A percentile compares a stretch with the other conserved stretches of the same genome.
Evolutionary conservation across 352 stramenopile genomes (phyloP).

Genomic region (Pythium biforme): DNA sequence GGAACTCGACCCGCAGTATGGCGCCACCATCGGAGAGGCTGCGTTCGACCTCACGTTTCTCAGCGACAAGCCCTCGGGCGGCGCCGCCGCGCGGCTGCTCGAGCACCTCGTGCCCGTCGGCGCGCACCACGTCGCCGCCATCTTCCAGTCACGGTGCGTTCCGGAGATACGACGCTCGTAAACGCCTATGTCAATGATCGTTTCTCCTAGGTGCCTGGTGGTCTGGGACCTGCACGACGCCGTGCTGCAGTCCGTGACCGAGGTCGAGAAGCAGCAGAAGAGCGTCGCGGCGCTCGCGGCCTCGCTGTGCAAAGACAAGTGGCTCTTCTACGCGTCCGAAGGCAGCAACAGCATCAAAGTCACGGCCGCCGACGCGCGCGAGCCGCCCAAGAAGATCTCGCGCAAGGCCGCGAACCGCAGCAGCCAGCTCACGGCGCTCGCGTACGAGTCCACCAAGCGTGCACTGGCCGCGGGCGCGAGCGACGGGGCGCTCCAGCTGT

Average conservation of each 20-base stretch:
- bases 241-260: conserved; percentile 55
- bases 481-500: conserved; percentile 69
- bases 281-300: conserved; percentile 48
- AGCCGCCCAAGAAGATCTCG: conserved; percentile 65
- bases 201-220: conserved; percentile 47
- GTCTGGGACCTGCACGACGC: conserved; percentile 69
- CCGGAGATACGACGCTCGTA: no score
- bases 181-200: no score
- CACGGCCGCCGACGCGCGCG: conserved; percentile 42
- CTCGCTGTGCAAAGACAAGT: conserved; percentile 56
- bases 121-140: conserved; percentile 43
- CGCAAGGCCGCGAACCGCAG: conserved; percentile 65
- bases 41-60: conserved; percentile 58
- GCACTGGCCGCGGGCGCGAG: conserved; percentile 61
- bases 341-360: conserved; percentile 71
- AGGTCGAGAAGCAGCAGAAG: conserved; percentile 67
- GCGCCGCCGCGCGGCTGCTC: conserved; percentile 29
- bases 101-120: conserved; percentile 55
- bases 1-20: conserved; percentile 59
- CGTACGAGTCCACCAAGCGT: conserved; percentile 50
- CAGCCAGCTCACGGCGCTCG: conserved; percentile 46
- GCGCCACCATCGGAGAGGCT: conserved; percentile 54
- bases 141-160: conserved; percentile 47
- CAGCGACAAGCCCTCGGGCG: conserved; percentile 1
- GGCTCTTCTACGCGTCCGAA: conserved; percentile 73